phyloP scores from a whole-genome alignment of 2,329 filamentous ascomycete species.

The Sporothrix sp. region DNA sequence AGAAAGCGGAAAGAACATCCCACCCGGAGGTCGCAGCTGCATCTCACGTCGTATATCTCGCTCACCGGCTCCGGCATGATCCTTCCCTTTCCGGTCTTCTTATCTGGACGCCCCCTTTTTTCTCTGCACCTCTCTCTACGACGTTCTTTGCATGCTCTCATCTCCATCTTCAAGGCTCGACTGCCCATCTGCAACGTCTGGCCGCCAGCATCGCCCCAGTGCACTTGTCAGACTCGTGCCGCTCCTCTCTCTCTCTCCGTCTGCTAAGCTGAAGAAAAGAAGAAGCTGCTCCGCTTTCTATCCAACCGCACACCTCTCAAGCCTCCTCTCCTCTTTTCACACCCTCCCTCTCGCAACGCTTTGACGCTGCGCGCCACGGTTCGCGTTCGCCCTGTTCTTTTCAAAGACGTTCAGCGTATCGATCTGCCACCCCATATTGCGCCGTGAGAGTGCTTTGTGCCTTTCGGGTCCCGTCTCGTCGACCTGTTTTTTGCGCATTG shows the following conservation, averaged over 20 bases:
- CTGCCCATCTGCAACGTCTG: no score
- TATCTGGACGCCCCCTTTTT: neutral
- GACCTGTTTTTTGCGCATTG: neutral
- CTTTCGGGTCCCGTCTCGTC: no score
- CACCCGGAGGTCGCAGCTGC: neutral
- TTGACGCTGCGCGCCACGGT: conserved; percentile 4
- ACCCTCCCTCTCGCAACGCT: conserved; percentile 1
- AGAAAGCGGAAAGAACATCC: conserved; percentile 10
- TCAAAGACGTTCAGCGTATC: neutral
- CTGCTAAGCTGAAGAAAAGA: neutral
- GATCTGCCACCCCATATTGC: neutral
- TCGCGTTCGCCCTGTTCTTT: conserved; percentile 3
- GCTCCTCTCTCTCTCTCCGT: no score
- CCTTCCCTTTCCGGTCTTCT: neutral
- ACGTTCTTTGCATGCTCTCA: neutral
- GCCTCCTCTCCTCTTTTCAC: neutral
- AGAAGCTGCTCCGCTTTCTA: neutral
- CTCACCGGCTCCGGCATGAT: neutral
- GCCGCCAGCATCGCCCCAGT: no score
- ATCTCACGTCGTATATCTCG: neutral
- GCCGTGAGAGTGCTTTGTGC: neutral
- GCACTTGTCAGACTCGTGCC: no score
- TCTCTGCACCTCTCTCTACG: neutral
- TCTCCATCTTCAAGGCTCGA: no score
- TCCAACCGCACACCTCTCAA: neutral